A percentile compares a stretch with the other conserved stretches of the same genome.
Evolutionary conservation across 2,329 filamentous ascomycete genomes (phyloP).

Genomic region (Penicillium sp.): DNA sequence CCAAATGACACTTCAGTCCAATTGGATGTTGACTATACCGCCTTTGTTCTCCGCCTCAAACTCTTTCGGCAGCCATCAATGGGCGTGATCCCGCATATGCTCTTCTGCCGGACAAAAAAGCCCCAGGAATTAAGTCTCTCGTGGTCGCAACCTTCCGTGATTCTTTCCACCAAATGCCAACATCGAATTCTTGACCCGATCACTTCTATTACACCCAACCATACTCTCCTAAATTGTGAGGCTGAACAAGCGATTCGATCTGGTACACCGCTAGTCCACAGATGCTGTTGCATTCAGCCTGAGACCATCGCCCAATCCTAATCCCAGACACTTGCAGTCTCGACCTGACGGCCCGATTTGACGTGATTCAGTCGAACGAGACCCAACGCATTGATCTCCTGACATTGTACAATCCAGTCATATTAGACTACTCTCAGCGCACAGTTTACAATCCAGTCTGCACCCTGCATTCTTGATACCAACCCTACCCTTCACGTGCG

Average conservation of each 20-base stretch:
- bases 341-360: constrained; percentile 24
- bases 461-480: neutral
- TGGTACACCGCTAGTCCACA: neutral
- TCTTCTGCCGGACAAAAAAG: neutral
- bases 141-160: neutral
- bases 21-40: neutral
- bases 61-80: too few species aligned
- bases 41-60: neutral
- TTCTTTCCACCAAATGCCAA: neutral
- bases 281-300: constrained; percentile 15
- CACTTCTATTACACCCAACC: neutral
- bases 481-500: constrained; percentile 10
- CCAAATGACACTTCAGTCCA: neutral
- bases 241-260: constrained; percentile 22
- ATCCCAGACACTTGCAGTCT: constrained; percentile 18
- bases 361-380: constrained; percentile 6
- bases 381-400: constrained; percentile 19
- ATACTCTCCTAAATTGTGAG: constrained; percentile 34
- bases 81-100: neutral
- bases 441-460: constrained; percentile 7
- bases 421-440: constrained; percentile 4
- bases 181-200: constrained; percentile 1
- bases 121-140: neutral
- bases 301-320: constrained; percentile 15
- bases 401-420: constrained; percentile 17